phyloP scores from a whole-genome alignment of 2,329 filamentous ascomycete genomes.

The Coniochaeta ligniaria region DNA sequence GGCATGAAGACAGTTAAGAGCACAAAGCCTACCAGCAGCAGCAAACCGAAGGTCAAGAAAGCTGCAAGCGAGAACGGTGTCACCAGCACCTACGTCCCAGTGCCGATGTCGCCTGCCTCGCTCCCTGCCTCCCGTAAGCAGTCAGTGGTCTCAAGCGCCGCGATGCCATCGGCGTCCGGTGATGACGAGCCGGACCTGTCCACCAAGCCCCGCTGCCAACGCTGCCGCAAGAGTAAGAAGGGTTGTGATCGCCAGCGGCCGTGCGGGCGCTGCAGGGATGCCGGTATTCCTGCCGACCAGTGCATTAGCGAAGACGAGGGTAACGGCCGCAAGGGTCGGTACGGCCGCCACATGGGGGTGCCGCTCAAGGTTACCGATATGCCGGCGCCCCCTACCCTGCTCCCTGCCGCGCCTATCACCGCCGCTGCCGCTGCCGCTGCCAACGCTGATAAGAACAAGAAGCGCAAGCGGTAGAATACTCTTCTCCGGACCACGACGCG shows the following conservation, averaged over 20 bases:
- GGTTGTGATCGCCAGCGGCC: slow-evolving; percentile 95
- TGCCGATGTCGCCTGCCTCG: slow-evolving; percentile 56
- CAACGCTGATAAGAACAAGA: slow-evolving; percentile 53
- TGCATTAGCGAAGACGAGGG: slow-evolving; percentile 97
- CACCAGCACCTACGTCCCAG: background rate
- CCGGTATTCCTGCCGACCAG: slow-evolving; percentile 84
- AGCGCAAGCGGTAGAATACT: slow-evolving; percentile 47
- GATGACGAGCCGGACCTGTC: slow-evolving; percentile 90
- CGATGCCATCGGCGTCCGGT: slow-evolving; percentile 48
- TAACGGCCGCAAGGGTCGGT: slow-evolving; percentile 92
- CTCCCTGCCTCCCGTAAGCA: slow-evolving; percentile 69
- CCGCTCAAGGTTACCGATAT: slow-evolving; percentile 53
- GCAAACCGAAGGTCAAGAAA: slow-evolving; percentile 47
- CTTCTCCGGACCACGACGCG: background rate
- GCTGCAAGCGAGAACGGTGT: slow-evolving; percentile 27
- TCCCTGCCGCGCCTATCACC: slow-evolving; percentile 24
- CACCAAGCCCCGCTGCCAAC: slow-evolving; percentile 92
- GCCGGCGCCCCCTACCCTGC: slow-evolving; percentile 22
- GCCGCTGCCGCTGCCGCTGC: slow-evolving; percentile 28
- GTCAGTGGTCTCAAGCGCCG: slow-evolving; percentile 55
- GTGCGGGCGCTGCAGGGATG: slow-evolving; percentile 91
- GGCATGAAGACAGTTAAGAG: slow-evolving; percentile 34
- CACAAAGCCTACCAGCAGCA: slow-evolving; percentile 30
- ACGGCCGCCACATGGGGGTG: slow-evolving; percentile 66
- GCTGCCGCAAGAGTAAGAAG: slow-evolving; percentile 99